Evolutionary conservation across 2,329 filamentous ascomycete genomes (phyloP).

Genomic region (Myriangium duriaei): DNA sequence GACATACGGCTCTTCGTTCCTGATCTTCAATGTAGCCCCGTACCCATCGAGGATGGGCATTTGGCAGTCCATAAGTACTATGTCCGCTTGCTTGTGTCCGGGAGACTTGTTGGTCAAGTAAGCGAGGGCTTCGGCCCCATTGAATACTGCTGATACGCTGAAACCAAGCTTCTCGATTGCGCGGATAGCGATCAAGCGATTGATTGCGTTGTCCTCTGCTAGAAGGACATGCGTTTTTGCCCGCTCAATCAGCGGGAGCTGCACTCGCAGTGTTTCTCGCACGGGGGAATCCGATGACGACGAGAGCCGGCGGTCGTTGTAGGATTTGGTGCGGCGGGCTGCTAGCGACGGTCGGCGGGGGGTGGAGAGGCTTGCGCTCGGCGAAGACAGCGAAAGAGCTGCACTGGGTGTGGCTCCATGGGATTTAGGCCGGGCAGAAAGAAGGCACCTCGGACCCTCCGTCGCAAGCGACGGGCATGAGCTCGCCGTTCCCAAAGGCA

Average conservation of each 20-base stretch:
- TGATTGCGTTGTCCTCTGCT: conserved; percentile 12
- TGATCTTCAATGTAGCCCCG: conserved; percentile 10
- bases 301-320: conserved; percentile 6
- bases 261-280: conserved; percentile 2
- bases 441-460: conserved; percentile 7
- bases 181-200: conserved; percentile 11
- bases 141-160: conserved; percentile 10
- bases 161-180: conserved; percentile 10
- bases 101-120: conserved; percentile 3
- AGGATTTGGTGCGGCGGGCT: conserved; percentile 4
- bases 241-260: conserved; percentile 5
- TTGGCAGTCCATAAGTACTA: conserved; percentile 11
- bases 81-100: conserved; percentile 1
- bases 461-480: background rate
- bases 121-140: conserved; percentile 11
- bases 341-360: conserved; percentile 1
- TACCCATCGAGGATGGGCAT: conserved; percentile 14
- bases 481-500: background rate
- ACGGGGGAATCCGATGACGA: conserved; percentile 2
- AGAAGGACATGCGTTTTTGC: conserved; percentile 9
- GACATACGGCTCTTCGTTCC: conserved; percentile 7
- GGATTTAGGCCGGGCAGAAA: background rate
- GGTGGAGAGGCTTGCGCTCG: background rate
- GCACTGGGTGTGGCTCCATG: background rate
- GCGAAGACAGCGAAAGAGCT: no score